Base-by-base conservation (phyloP, 305 asterid genomes). In the Fraxinus velutina region DNA sequence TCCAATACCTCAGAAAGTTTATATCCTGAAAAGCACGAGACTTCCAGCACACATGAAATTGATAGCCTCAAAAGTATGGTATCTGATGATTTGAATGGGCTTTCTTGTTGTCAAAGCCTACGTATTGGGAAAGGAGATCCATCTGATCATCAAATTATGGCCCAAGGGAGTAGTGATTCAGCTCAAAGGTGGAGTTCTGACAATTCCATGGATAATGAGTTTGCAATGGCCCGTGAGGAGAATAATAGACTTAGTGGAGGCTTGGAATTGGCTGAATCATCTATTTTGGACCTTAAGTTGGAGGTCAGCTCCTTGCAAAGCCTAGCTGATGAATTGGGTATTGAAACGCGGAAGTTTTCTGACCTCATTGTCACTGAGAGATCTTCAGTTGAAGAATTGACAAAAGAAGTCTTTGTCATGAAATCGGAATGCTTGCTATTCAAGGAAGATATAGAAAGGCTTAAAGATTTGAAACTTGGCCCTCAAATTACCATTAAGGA, bases 1-100 rank as follows among this genome's bases (percentile, higher is more conserved):
- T 94, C 98, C 78, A 92, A 90, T 85, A 89, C 98, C 75, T 96
- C 99, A 0, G 99, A 84, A 86, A 92, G 97, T 86, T 86, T 93
- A 36, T 92, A 88, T 79, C 90, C 97, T 19, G 99, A 93, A 83
- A 96, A 90, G 87, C 92, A 89, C 12, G 97, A 94, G 77, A 77
- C 81, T 47, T 90, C 89, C 75, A 84, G 88, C 77, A 80, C 80
- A 30, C 90, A 87, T 78, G 97, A 88, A 57, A 76, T 82, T 34
- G 95, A 92, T 75, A 87, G 89, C 84, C 86, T 86, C 74, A 90
- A 86, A 88, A 86, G 89, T 78, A 80, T 86, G 76, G 39, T 75
- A 33, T 83, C 92, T 10, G 90, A 86, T 34, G 91, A 89, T 78
- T 81, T 75, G 70, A 83, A 84, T 81, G 88, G 73, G 78, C 86